A percentile compares a stretch with the other conserved stretches of the same genome.
Evolutionary conservation across 805 yeast genomes (phyloP).

Genomic region (Candida verbasci): DNA sequence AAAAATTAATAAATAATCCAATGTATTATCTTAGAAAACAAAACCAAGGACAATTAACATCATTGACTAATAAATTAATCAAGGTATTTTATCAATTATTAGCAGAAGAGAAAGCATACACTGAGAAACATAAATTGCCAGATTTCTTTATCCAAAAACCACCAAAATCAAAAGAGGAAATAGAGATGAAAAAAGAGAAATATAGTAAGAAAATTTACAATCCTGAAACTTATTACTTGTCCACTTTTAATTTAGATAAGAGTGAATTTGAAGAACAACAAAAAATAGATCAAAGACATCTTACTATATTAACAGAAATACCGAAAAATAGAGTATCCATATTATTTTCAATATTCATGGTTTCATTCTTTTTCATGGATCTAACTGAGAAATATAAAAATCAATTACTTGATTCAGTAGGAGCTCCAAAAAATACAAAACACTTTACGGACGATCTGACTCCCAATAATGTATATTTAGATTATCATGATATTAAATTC

Average conservation of each 20-base stretch:
- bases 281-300: conserved; percentile 8
- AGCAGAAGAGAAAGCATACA: conserved; percentile 24
- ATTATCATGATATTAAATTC: conserved; percentile 20
- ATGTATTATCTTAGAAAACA: conserved; percentile 21
- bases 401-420: conserved; percentile 16
- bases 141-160: conserved; percentile 16
- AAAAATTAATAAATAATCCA: conserved; percentile 33
- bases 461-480: conserved; percentile 5
- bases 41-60: conserved; percentile 16
- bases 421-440: conserved; percentile 26
- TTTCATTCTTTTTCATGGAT: conserved; percentile 27
- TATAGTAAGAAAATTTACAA: conserved; percentile 19
- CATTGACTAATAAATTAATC: conserved; percentile 18
- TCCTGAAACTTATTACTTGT: conserved; percentile 34
- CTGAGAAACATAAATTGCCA: conserved; percentile 10
- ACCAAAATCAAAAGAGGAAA: conserved; percentile 14
- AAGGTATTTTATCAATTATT: conserved; percentile 26
- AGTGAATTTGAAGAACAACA: conserved; percentile 15
- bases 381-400: conserved; percentile 19
- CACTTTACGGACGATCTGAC: conserved; percentile 32
- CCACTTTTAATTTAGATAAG: conserved; percentile 21
- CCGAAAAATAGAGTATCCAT: conserved; percentile 8
- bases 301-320: conserved; percentile 14
- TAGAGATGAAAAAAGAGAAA: conserved; percentile 14
- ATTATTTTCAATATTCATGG: conserved; percentile 15